Evolutionary conservation across 2,329 filamentous ascomycete genomes (phyloP), one percentile per base, ranked within the genome.

Genomic region (Colletotrichum sp.): DNA sequence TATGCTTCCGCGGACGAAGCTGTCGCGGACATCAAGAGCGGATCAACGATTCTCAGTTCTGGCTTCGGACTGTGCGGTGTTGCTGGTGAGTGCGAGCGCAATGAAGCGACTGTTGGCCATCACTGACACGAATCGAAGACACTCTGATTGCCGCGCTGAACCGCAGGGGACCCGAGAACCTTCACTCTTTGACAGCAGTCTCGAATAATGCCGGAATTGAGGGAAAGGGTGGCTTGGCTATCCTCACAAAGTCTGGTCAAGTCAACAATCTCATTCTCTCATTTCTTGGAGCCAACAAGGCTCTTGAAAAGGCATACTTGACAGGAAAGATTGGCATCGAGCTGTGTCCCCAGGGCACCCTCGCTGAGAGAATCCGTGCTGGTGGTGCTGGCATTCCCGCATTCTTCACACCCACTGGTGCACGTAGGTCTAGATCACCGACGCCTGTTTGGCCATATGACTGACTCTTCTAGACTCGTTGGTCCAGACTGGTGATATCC

Each of bases 11-110:
- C 93, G 21, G 92, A 93, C 77, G 91, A 91, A 57, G 94, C 94
- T 8, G 90, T 96, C 55, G 90, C 91, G 4, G 94, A 95, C 81
- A 86, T 96, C 72, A 87, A 93, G 81, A 93, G 93, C 79, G 91
- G 94, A 71, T 92, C 92, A 13, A 94, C 91, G 0, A 87, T 96
- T 43, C 87, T 96, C 71, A 95, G 94, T 81, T 93, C 94, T 18
- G 95, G 94, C 2, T 96, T 96, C 82, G 95, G 95, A n/a, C 89
- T 96, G 15, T 96, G 94, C 79, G 94, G 94, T 78, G 93, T 96
- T 21, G 92, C 93, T 71, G 91, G 92, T 92, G 85, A 71, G 86
- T 80, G 66, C 24, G 15, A 24, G 21, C 52, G 7, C n/a, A 12
- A 36, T n/a, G 5, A 10, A 16, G 36, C n/a, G 43, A 12, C n/a